Evolutionary conservation across 169 alveolate species (phyloP), one percentile per base, ranked within the genome.

Genomic region (Plasmodium vinckei): DNA sequence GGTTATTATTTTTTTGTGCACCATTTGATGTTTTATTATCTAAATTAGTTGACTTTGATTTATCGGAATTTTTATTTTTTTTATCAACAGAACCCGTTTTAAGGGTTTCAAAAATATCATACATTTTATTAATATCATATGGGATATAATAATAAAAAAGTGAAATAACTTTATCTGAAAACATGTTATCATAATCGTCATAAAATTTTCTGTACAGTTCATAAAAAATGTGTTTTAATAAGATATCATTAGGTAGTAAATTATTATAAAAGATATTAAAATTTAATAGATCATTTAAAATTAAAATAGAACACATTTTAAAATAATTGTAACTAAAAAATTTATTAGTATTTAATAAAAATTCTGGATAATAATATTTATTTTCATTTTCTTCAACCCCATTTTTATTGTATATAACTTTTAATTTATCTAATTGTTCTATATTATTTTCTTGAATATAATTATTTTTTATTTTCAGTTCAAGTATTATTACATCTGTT

Each of bases 251-350:
- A 63, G 88, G 88, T 1, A 64, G 25, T 17, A 77, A 17, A n/a
- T 64, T 19, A 15, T 57, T 33, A 10, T 77, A 77, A 39, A 77
- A 77, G n/a, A 21, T 64, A 44, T 77, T 65, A 21, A 77, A 4
- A 44, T 64, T 77, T 21, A 77, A 57, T 9, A 77, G 59, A 57
- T 77, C 88, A 39, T 64, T 77, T 63, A 77, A 15, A 63, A 77
- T 77, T 33, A 77, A 9, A 49, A 77, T 77, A 44, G 88, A 77
- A 9, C 88, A 77, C 88, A 77, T 77, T 19, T 77, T 77, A 19
- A 77, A 77, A 10, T 77, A 77, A 25, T 77, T 77, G 0, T 25
- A 17, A 3, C 69, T 77, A 56, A 77, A 77, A 13, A 77, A 51
- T 15, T 64, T 44, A 13, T 64, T 77, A 9, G 60, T 17, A 17